These are phyloP conservation scores for Scedosporium dehoogii DNA, from an alignment of 2,329 filamentous ascomycete genomes.

Conservation along the genomic window DNA sequence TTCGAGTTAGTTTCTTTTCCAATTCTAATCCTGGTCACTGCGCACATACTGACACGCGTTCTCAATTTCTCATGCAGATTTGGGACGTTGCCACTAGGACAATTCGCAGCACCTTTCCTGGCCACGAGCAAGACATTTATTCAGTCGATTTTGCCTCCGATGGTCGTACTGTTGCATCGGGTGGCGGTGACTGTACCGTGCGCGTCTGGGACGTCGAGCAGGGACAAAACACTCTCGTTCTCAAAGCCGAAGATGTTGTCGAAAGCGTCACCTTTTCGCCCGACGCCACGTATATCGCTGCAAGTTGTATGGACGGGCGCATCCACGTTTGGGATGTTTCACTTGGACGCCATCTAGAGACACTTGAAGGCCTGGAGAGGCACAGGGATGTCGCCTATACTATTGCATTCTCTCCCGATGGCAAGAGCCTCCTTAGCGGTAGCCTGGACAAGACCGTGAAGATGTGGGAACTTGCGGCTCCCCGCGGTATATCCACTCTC, in stretches of 20 bases:
- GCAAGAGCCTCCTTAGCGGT: conserved; percentile 85
- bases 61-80: conserved; percentile 45
- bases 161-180: conserved; percentile 87
- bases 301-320: conserved; percentile 93
- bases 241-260: conserved; percentile 92
- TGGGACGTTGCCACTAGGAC: conserved; percentile 83
- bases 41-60: not conserved
- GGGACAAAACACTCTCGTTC: conserved; percentile 68
- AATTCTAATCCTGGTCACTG: not conserved
- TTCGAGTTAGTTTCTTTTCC: conserved; percentile 55
- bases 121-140: conserved; percentile 98
- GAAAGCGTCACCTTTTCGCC: conserved; percentile 97
- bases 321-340: conserved; percentile 93
- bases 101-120: conserved; percentile 89
- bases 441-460: conserved; percentile 98
- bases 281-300: conserved; percentile 86
- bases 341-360: conserved; percentile 76
- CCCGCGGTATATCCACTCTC: conserved; percentile 52
- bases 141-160: conserved; percentile 91
- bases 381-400: conserved; percentile 96
- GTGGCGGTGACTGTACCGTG: conserved; percentile 88
- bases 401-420: conserved; percentile 89
- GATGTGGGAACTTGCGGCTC: conserved; percentile 88
- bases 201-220: conserved; percentile 92
- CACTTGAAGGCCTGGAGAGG: conserved; percentile 77